These are phyloP conservation scores for Daldinia decipiens DNA, from an alignment of 495 filamentous ascomycete genomes.

Conservation along the genomic window DNA sequence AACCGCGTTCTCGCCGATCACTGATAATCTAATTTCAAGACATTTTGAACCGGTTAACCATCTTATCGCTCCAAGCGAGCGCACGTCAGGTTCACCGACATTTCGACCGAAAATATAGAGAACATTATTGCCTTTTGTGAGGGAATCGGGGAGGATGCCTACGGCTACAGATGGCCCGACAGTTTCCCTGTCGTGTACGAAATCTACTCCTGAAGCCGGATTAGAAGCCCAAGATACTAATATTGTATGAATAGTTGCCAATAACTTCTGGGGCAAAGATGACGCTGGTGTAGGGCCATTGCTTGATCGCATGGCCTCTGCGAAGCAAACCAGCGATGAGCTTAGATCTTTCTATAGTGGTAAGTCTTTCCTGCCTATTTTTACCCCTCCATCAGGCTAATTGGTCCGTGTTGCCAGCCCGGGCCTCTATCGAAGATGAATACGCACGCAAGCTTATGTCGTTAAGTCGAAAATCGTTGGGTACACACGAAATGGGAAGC, in stretches of 20 bases:
- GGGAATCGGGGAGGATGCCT: conserved; percentile 44
- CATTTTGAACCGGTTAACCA: conserved; percentile 16
- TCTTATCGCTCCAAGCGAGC: conserved; percentile 13
- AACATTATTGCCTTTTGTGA: conserved; percentile 15
- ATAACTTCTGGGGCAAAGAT: conserved; percentile 99
- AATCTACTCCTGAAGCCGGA: background rate
- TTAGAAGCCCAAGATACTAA: conserved; percentile 27
- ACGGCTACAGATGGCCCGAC: conserved; percentile 48
- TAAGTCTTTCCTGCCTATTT: conserved; percentile 50
- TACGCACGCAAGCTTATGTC: conserved; percentile 92
- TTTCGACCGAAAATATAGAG: conserved; percentile 7
- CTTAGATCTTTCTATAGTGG: conserved; percentile 89
- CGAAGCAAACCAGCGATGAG: conserved; percentile 96
- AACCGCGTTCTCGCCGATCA: conserved; percentile 11
- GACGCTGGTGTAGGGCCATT: conserved; percentile 94
- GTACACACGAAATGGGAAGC: conserved; percentile 87
- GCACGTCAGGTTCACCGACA: conserved; percentile 8
- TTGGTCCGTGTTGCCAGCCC: conserved; percentile 63
- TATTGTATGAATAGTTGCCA: conserved; percentile 73
- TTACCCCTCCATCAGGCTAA: background rate
- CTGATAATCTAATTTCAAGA: conserved; percentile 39
- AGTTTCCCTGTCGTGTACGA: conserved; percentile 49
- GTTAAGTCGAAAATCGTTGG: conserved; percentile 87
- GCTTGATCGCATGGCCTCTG: conserved; percentile 94
- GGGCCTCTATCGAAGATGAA: conserved; percentile 95